Base-by-base conservation (phyloP, 768 basidiomycete genomes). In the Leccinum subtestaceum region DNA sequence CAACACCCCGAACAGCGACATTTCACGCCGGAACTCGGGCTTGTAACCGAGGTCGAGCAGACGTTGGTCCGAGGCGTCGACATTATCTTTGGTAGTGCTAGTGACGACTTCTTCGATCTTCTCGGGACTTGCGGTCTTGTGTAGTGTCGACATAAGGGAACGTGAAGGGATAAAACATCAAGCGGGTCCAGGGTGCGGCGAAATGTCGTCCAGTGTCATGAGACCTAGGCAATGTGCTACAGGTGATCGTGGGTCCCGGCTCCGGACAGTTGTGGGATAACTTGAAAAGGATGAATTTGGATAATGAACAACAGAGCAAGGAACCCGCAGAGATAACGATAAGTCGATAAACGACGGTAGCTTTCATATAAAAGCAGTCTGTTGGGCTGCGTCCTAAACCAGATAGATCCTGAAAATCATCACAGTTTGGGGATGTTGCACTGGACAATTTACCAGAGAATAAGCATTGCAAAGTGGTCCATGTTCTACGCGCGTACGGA, bases 1-100 rank as follows among this genome's bases (percentile, higher is more conserved):
- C 48, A 84, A 72, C 34, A 85, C 84, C 23, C 83, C 83, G 54
- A 81, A 84, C 34, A 83, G 70, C 12, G 81, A 81, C 80, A 85
- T 84, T 64, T 84, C 81, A 31, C 84, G 75, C n/a, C 78, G 73
- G 66, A 84, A 84, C 61, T 84, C 80, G 52, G 78, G 75, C 63
- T 77, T 79, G 65, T 84, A 84, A 10, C 83, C 84, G 17, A 85
- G 76, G 46, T 81, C 79, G 48, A 76, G 73, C 53, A 82, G 71
- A 29, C 80, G 76, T 60, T 74, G 69, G 69, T 84, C 78, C 21
- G 67, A 70, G 40, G 31, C 19, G 25, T 60, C 60, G 1, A 32
- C 55, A 36, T 61, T 43, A 36, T 52, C 62, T 21, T 36, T 60
- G 7, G 49, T 25, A 10, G 27, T 19, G 3, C 19, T 27, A 21